Conservation (phyloP, 169 alveolate species). For the Plasmodium berghei region DNA sequence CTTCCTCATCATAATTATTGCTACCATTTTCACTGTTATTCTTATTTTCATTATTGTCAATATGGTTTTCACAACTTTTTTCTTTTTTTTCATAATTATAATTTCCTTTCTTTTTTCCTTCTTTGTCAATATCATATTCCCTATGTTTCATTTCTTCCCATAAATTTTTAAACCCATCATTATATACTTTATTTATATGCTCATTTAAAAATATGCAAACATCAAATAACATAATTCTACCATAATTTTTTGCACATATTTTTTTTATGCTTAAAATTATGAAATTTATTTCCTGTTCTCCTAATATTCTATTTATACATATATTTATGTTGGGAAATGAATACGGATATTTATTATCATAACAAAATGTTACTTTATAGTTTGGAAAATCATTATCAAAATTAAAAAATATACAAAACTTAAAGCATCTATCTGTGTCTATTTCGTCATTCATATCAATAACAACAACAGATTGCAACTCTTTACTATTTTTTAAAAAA, state of each 20-base stretch:
- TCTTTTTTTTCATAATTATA: too few relatives aligned
- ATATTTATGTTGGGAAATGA: slow-evolving; percentile 40
- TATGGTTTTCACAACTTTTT: too few relatives aligned
- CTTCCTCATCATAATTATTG: slow-evolving; percentile 9
- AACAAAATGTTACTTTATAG: slow-evolving; percentile 33
- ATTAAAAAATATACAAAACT: slow-evolving; percentile 36
- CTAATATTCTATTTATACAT: slow-evolving; percentile 16
- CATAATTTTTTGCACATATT: slow-evolving; percentile 66
- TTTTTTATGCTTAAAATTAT: slow-evolving; percentile 20
- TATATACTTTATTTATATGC: slow-evolving; percentile 15
- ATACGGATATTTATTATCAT: slow-evolving; percentile 42
- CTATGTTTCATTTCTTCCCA: slow-evolving; percentile 72
- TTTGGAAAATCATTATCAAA: slow-evolving; percentile 30
- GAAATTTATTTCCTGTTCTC: slow-evolving; percentile 30
- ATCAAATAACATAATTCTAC: slow-evolving; percentile 61
- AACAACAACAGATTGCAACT: not conserved
- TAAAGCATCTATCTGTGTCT: slow-evolving; percentile 8
- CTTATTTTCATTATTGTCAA: not conserved
- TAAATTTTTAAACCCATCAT: slow-evolving; percentile 30
- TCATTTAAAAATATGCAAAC: slow-evolving; percentile 38
- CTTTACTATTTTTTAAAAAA: slow-evolving; percentile 20
- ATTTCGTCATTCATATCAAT: slow-evolving; percentile 70
- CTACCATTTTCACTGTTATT: not conserved
- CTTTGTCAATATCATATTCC: slow-evolving; percentile 16
- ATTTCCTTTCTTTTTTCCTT: not conserved